These are phyloP conservation scores for Adansonia rubrostipa DNA, from an alignment of 441 rosid species.

Conservation along the genomic window DNA sequence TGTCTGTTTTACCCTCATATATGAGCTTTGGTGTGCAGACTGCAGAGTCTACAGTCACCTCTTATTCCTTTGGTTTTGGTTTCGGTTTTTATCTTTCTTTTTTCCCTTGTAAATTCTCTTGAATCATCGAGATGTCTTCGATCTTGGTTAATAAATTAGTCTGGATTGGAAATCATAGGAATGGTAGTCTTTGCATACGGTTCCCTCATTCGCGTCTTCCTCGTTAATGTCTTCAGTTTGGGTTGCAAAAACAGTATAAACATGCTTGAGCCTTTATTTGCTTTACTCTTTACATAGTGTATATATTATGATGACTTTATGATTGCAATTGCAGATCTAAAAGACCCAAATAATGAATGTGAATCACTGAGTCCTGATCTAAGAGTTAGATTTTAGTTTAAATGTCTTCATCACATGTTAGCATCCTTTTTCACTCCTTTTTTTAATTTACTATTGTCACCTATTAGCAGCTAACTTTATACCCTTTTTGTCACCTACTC, in stretches of 20 bases:
- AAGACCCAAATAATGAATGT: not conserved
- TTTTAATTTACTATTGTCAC: not conserved
- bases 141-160: slow-evolving; percentile 33
- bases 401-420: slow-evolving; percentile 19
- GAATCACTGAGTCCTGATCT: slow-evolving; percentile 9
- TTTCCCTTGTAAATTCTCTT: slow-evolving; percentile 29
- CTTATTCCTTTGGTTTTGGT: slow-evolving; percentile 21
- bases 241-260: not conserved
- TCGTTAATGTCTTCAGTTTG: not conserved
- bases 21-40: slow-evolving; percentile 34
- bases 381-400: slow-evolving; percentile 17
- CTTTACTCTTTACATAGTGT: not conserved
- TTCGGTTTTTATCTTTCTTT: not conserved
- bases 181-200: slow-evolving; percentile 31
- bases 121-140: slow-evolving; percentile 31
- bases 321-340: slow-evolving; percentile 10
- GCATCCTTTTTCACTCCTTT: not conserved
- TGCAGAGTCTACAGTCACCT: slow-evolving; percentile 29
- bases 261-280: not conserved
- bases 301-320: not conserved
- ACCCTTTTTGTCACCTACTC: not conserved
- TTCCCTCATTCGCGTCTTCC: not conserved
- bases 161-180: slow-evolving; percentile 31
- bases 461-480: not conserved
- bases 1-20: slow-evolving; percentile 21